Conservation (phyloP, 768 basidiomycete genomes). For the Trichaptum fuscoviolaceum region DNA sequence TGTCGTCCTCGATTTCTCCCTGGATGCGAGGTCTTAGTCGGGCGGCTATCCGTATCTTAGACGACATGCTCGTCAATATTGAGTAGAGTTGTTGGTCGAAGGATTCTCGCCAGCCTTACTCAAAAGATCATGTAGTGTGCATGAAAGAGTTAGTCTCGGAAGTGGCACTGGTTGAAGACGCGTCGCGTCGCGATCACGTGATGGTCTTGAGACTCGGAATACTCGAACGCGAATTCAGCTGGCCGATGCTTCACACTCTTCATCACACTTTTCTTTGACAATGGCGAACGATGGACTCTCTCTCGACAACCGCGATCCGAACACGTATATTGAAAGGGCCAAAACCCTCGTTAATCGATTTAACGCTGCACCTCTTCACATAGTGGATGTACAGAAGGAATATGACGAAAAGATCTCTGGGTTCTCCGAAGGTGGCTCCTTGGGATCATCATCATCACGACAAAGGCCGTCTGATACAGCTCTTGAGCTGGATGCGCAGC, state of each 20-base stretch:
- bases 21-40: conserved; percentile 63
- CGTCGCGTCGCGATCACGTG: conserved; percentile 4
- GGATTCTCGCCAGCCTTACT: background rate
- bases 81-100: background rate
- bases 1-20: conserved; percentile 58
- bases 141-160: background rate
- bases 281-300: background rate
- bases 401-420: background rate
- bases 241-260: background rate
- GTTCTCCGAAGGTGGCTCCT: background rate
- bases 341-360: background rate
- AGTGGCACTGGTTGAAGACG: conserved; percentile 2
- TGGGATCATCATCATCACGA: background rate
- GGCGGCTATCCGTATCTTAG: conserved; percentile 68
- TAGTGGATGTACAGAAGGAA: background rate
- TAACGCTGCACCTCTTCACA: background rate
- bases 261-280: background rate
- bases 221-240: background rate
- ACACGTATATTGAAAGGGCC: background rate
- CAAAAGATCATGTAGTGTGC: background rate
- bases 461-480: background rate
- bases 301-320: background rate
- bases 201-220: background rate
- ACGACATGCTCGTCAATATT: conserved; percentile 17
- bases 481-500: background rate